Evolutionary conservation across 805 yeast species (phyloP).

Genomic region (Kluyveromyces starmeri): DNA sequence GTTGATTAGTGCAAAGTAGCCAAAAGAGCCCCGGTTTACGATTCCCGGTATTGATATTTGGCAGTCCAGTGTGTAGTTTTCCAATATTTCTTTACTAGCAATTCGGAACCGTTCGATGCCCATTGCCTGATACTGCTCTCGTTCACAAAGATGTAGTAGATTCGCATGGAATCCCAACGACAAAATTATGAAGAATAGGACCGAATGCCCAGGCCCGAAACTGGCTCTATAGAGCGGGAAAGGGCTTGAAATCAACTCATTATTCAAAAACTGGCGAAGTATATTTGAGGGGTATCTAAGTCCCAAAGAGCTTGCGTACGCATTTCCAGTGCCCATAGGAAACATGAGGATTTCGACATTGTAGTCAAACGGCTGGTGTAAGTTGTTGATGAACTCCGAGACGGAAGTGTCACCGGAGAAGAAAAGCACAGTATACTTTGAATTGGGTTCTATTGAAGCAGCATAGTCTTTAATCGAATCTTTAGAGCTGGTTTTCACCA

Average conservation of each 20-base stretch:
- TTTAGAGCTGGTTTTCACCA: conserved; percentile 35
- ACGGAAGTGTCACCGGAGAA: conserved; percentile 85
- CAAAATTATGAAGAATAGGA: conserved; percentile 48
- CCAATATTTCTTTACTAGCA: conserved; percentile 54
- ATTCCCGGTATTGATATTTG: conserved; percentile 7
- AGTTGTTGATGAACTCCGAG: conserved; percentile 60
- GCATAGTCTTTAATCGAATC: conserved; percentile 37
- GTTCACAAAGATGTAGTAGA: conserved; percentile 70
- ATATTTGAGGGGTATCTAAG: conserved; percentile 29
- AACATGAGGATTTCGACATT: conserved; percentile 29
- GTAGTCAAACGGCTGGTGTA: conserved; percentile 13
- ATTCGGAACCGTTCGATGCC: conserved; percentile 61
- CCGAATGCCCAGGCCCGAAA: conserved; percentile 22
- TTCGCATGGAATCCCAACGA: conserved; percentile 88
- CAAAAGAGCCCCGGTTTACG: conserved; percentile 9
- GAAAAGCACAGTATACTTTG: conserved; percentile 40
- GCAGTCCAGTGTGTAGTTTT: conserved; percentile 25
- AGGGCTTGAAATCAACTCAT: conserved; percentile 7
- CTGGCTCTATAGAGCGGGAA: conserved; percentile 29
- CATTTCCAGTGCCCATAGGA: conserved; percentile 86
- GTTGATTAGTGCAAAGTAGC: conserved; percentile 24
- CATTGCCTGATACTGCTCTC: conserved; percentile 50
- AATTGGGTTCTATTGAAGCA: conserved; percentile 14
- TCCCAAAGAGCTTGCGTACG: conserved; percentile 57
- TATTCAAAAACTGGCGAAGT: conserved; percentile 29